Percentiles rank a stretch among this genome's conserved stretches.
phyloP scores from a whole-genome alignment of 257 asterid species.

The Osmanthus fragrans region DNA sequence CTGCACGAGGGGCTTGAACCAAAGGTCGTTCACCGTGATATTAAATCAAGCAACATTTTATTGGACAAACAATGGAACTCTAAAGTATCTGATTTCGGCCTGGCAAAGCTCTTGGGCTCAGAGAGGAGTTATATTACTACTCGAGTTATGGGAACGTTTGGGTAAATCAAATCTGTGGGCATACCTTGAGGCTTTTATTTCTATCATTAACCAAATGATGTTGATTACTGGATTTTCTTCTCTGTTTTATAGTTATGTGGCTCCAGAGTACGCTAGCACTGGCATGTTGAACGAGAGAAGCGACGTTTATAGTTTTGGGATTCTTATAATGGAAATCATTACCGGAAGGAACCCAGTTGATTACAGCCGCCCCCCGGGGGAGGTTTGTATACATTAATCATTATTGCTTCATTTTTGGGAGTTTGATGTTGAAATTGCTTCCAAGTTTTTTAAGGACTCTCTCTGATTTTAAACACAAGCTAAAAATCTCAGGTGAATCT shows the following conservation, averaged over 20 bases:
- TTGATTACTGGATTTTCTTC: not conserved
- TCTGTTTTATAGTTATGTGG: conserved; percentile 64
- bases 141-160: conserved; percentile 95
- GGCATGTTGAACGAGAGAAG: conserved; percentile 94
- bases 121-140: conserved; percentile 81
- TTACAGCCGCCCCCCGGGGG: conserved; percentile 80
- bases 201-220: not conserved
- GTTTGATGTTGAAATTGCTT: conserved; percentile 2
- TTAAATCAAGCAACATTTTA: conserved; percentile 85
- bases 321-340: conserved; percentile 83
- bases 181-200: not conserved
- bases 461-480: conserved; percentile 12
- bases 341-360: conserved; percentile 88
- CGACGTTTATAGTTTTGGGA: conserved; percentile 87
- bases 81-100: conserved; percentile 86
- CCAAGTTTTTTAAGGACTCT: not conserved
- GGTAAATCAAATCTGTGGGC: conserved; percentile 44
- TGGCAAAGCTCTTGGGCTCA: conserved; percentile 84
- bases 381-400: conserved; percentile 40
- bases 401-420: not conserved
- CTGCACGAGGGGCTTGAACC: conserved; percentile 95
- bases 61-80: conserved; percentile 76
- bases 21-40: conserved; percentile 90
- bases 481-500: conserved; percentile 56
- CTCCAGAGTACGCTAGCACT: conserved; percentile 93